Base-by-base conservation (phyloP, 352 stramenopile genomes). In the Globisporangium sylvaticum region DNA sequence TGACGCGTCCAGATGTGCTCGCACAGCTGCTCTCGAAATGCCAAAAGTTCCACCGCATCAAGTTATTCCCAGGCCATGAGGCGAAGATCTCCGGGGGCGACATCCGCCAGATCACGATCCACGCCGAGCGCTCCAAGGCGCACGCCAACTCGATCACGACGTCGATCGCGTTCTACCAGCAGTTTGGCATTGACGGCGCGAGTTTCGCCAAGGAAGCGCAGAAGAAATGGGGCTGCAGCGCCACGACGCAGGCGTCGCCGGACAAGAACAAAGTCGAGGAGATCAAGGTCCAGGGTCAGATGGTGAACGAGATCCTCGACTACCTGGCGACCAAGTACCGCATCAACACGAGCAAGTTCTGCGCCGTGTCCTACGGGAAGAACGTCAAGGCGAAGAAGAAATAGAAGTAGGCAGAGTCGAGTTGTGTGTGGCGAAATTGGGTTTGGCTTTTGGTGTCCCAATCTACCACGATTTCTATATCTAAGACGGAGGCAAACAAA, bases 211-310 rank as follows among this genome's bases (percentile, higher is more conserved):
- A 90, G 62, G 88, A 96, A 15, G 83, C 69, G 3, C 84, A 92
- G 57, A 93, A 92, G 66, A 93, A 89, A 53, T 96, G 86, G 86
- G 88, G 86, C 18, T 94, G 81, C 65, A 90, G 81, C 58, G 87
- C 85, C 25, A 71, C 81, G 25, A 65, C 80, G 42, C 79, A 86
- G 50, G 3, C 69, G 15, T 81, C 75, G 0, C 70, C 82, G 22
- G 83, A 91, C 58, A 92, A 93, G 70, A 77, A 74, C 46, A 84
- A 81, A 27, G 75, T 75, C 1, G 78, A 93, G 29, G 84, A 96
- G 69, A 86, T 96, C 65, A 79, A 87, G 50, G 70, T 96, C 20
- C 85, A 93, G 68, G 88, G 88, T 14, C 84, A 96, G 46, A 87
- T 94, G 75, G 77, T 83, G 37, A 88, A 91, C 65, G 88, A 94